Evolutionary conservation across 768 basidiomycete genomes (phyloP).

Genomic region (Trametes meyenii): DNA sequence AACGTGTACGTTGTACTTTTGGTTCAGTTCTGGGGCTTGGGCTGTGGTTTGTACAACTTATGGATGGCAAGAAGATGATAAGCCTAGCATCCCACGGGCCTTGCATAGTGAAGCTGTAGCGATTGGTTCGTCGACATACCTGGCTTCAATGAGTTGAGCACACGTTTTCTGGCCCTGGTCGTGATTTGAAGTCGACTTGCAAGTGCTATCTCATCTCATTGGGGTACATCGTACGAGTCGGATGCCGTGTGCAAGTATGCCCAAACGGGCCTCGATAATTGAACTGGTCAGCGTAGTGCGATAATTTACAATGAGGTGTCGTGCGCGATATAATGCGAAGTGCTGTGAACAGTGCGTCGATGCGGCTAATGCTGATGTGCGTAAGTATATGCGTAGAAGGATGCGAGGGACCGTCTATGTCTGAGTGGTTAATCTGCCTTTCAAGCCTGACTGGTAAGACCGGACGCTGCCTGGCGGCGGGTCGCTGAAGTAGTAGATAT

Average conservation of each 20-base stretch:
- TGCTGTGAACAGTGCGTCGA: neutral
- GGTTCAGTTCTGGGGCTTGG: too few relatives aligned
- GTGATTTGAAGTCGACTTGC: too few relatives aligned
- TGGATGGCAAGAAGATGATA: too few relatives aligned
- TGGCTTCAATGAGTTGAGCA: too few relatives aligned
- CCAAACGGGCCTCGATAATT: too few relatives aligned
- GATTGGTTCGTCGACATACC: too few relatives aligned
- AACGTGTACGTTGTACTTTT: too few relatives aligned
- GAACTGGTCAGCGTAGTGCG: constrained; percentile 1
- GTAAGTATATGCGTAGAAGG: neutral
- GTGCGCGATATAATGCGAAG: neutral
- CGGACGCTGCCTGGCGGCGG: neutral
- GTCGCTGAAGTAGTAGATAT: neutral
- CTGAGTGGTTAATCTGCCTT: neutral
- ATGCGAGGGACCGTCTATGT: neutral
- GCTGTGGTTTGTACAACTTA: too few relatives aligned
- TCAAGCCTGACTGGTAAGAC: neutral
- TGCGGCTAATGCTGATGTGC: neutral
- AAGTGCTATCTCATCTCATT: too few relatives aligned
- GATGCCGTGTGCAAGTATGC: neutral
- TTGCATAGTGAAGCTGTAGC: too few relatives aligned
- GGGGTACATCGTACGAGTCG: neutral
- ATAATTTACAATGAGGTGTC: constrained; percentile 20
- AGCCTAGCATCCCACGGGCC: too few relatives aligned
- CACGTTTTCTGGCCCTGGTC: too few relatives aligned